These are phyloP conservation scores for Eucalyptus regnans DNA, from an alignment of 345 rosid species.

Conservation along the genomic window DNA sequence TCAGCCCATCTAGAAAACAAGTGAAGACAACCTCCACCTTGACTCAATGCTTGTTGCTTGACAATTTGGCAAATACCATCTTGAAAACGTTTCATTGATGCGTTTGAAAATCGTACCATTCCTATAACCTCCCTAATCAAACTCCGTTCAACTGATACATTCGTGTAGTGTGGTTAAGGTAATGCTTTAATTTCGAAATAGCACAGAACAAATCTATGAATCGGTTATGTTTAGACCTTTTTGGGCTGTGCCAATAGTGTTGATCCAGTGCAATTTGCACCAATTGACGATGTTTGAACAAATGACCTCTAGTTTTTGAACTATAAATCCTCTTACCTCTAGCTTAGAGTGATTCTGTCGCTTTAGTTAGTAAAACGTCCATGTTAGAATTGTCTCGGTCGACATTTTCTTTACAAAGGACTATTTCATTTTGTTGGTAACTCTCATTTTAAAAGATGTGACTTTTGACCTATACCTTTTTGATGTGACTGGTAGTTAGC, in stretches of 20 bases:
- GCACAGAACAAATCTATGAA: not conserved
- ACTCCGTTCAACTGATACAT: not conserved
- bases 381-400: not conserved
- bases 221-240: not conserved
- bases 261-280: not conserved
- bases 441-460: not conserved
- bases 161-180: not conserved
- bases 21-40: not conserved
- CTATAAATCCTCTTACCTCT: not conserved
- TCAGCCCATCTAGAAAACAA: not conserved
- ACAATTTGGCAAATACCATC: not conserved
- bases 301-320: not conserved
- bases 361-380: not conserved
- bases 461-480: not conserved
- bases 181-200: not conserved
- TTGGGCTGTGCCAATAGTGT: not conserved
- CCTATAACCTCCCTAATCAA: not conserved
- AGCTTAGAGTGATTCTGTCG: not conserved
- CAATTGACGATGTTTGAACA: not conserved
- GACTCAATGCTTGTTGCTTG: not conserved
- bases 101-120: not conserved
- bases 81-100: not conserved
- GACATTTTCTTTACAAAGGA: not conserved
- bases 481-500: not conserved
- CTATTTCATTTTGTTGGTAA: not conserved